Percentiles rank a stretch among this genome's conserved stretches.
Conservation (phyloP, 768 basidiomycete species). For the Strobilomyces echinocephalus region DNA sequence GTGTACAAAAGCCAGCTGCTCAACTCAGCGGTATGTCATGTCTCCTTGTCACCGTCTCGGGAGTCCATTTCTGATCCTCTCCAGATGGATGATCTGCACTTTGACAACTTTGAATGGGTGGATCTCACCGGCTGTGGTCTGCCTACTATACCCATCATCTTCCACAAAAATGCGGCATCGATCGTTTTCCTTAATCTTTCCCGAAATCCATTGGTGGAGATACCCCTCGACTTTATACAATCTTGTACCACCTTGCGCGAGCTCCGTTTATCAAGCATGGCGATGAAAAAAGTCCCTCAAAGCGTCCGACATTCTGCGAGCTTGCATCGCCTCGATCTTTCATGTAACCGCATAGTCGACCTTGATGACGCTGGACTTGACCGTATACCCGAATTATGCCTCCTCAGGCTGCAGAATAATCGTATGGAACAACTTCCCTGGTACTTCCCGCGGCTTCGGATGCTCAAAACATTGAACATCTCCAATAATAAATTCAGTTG, state of each 20-base stretch:
- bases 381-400: conserved; percentile 61
- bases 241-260: conserved; percentile 79
- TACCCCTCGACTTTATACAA: conserved; percentile 95
- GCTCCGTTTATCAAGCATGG: conserved; percentile 84
- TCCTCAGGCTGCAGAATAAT: conserved; percentile 84
- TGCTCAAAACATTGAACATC: conserved; percentile 78
- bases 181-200: conserved; percentile 86
- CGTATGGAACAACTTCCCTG: conserved; percentile 81
- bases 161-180: conserved; percentile 78
- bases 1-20: conserved; percentile 79
- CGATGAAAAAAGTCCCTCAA: conserved; percentile 88
- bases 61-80: not conserved
- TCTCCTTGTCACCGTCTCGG: not conserved
- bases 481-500: conserved; percentile 90
- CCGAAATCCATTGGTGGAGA: conserved; percentile 92
- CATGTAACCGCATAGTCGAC: conserved; percentile 86
- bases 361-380: conserved; percentile 84
- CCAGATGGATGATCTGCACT: conserved; percentile 69
- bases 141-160: conserved; percentile 80
- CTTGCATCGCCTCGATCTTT: conserved; percentile 79
- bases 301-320: conserved; percentile 71
- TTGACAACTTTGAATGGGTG: conserved; percentile 70
- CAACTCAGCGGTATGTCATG: conserved; percentile 50
- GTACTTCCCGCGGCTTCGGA: conserved; percentile 72
- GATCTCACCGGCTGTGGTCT: conserved; percentile 79